These are phyloP conservation scores for Gossypium arboreum DNA, from an alignment of 345 rosid species.

Conservation along the genomic window DNA sequence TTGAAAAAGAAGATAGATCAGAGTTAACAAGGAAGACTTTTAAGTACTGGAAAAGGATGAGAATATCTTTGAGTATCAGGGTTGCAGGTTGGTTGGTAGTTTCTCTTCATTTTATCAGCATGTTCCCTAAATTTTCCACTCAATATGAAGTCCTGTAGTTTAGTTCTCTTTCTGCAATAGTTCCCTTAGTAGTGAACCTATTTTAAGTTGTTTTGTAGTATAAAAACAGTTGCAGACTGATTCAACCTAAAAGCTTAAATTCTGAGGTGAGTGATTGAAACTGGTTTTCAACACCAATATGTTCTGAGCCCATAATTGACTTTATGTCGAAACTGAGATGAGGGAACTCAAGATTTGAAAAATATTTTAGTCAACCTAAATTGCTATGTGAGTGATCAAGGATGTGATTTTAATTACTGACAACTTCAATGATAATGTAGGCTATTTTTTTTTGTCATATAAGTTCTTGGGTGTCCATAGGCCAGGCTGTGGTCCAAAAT, in stretches of 20 bases:
- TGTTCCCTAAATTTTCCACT: background rate
- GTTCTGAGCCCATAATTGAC: background rate
- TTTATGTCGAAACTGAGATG: background rate
- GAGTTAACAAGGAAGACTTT: background rate
- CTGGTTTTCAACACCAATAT: background rate
- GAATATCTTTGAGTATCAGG: background rate
- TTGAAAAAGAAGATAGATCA: conserved; percentile 6
- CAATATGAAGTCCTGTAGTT: background rate
- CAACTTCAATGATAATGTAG: background rate
- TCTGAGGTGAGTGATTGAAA: background rate
- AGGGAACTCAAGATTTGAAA: background rate
- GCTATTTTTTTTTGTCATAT: background rate
- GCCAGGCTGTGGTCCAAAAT: no score
- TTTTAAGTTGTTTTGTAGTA: conserved; percentile 7
- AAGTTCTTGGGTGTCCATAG: background rate
- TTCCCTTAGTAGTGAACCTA: background rate
- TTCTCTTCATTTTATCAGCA: background rate
- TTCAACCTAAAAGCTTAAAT: background rate
- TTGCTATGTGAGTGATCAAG: background rate
- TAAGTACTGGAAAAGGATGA: background rate
- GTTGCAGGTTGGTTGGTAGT: background rate
- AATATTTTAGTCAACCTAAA: background rate
- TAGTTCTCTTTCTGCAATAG: background rate
- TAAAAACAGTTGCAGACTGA: background rate
- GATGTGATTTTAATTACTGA: background rate